Base-by-base conservation (phyloP, 371 early-diverging fungal species). In the Haplosporangium sp. region DNA sequence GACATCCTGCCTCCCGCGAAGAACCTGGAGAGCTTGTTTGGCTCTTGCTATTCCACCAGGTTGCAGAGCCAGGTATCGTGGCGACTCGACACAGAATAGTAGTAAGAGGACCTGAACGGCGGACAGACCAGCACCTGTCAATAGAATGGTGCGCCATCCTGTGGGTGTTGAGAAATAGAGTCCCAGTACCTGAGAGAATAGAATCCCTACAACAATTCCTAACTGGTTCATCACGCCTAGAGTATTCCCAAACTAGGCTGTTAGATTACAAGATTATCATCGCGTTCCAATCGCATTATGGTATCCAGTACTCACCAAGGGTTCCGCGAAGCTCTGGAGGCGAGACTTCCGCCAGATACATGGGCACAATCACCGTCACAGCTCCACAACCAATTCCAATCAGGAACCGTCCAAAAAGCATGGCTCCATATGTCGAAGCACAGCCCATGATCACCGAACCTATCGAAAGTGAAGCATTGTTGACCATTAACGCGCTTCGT, bases 271-370 rank as follows among this genome's bases (percentile, higher is more conserved):
- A 2, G 29, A 29, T 4, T 1, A 29, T 29, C 29, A 29, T 29
- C 29, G 29, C 29, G 29, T 29, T 2, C 29, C 4, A 29, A 29
- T 29, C 29, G 2, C 29, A 29, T 2, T 29, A 29, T 13, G n/a
- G 37, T 21, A 20, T 18, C 45, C 20, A 47, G 16, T 62, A 36
- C 37, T 46, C 79, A 83, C 85, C 93, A 57, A 94, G 87, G 21
- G 89, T 83, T 2, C 98, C 99, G 7, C 96, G 87, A 18, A 81
- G 80, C 5, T 84, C 80, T 20, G 85, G 79, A 0, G 98, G 94
- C 13, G 95, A 90, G 54, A 98, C 88, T 71, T 96, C 95, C 10
- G 92, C 85, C 47, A 98, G 82, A 73, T 97, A 98, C 51, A 91
- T 83, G 10, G 98, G 97, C 0, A 95, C 93, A 29, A 93, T 89